Conservation (phyloP, 2,329 filamentous ascomycete species). For the Fusarium nanum region DNA sequence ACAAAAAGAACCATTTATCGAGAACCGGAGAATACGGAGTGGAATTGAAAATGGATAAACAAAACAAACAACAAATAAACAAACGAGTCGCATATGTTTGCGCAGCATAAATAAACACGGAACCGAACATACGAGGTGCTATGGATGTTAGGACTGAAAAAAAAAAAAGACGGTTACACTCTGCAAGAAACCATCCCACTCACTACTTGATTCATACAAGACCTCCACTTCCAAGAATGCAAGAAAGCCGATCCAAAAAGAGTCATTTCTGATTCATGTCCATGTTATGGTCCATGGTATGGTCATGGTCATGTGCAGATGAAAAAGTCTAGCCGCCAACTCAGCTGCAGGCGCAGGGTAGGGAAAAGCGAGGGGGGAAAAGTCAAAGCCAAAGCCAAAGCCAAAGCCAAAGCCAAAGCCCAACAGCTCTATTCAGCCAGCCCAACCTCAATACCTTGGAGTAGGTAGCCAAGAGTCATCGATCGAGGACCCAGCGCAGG, state of each 20-base stretch:
- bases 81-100: neutral
- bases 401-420: constrained; percentile 1
- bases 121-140: neutral
- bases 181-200: constrained; percentile 6
- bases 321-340: constrained; percentile 28
- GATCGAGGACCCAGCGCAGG: constrained; percentile 21
- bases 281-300: constrained; percentile 28
- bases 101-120: neutral
- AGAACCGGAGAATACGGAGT: neutral
- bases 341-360: constrained; percentile 29
- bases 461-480: constrained; percentile 19
- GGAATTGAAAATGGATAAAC: neutral
- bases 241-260: constrained; percentile 14
- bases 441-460: neutral
- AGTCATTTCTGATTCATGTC: constrained; percentile 13
- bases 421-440: constrained; percentile 1
- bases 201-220: neutral
- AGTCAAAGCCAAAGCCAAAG: neutral
- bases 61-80: neutral
- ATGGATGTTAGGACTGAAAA: neutral
- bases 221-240: constrained; percentile 26
- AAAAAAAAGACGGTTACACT: neutral
- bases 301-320: constrained; percentile 34
- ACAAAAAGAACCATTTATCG: neutral
- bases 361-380: neutral